These are phyloP conservation scores for Podospora fimiseda DNA, from an alignment of 495 filamentous ascomycete species.

Conservation along the genomic window DNA sequence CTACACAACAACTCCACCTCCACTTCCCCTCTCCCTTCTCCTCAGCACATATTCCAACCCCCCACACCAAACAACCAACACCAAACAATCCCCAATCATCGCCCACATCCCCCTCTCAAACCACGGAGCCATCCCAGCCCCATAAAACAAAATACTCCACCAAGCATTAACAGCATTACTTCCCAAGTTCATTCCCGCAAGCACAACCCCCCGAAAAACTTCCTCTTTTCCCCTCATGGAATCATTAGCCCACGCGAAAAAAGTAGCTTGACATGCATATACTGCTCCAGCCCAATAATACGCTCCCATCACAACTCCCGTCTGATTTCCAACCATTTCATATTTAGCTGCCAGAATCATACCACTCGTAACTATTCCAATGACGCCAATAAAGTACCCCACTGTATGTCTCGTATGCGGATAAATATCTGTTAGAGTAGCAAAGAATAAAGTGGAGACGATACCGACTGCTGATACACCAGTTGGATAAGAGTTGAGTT, in stretches of 20 bases:
- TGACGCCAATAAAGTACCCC: conserved; percentile 48
- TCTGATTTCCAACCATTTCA: background rate
- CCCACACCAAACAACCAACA: conserved; percentile 46
- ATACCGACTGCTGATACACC: conserved; percentile 48
- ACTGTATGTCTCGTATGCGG: conserved; percentile 46
- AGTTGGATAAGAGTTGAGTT: conserved; percentile 48
- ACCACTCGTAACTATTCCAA: conserved; percentile 39
- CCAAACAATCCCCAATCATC: conserved; percentile 50
- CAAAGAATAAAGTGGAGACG: conserved; percentile 50
- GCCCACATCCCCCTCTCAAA: conserved; percentile 58
- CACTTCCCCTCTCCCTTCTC: conserved; percentile 29
- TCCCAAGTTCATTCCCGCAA: conserved; percentile 54
- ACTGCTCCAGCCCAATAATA: conserved; percentile 52
- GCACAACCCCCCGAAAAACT: conserved; percentile 41
- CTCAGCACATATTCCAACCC: conserved; percentile 35
- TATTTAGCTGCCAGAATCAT: conserved; percentile 40
- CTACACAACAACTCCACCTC: no score
- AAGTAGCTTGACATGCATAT: conserved; percentile 55
- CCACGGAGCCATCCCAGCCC: conserved; percentile 50
- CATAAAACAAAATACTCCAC: conserved; percentile 63
- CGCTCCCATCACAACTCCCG: conserved; percentile 37
- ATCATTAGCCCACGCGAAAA: conserved; percentile 60
- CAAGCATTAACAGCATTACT: conserved; percentile 54
- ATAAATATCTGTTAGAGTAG: conserved; percentile 47
- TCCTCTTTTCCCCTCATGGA: conserved; percentile 43